Conservation (phyloP, 2,329 filamentous ascomycete genomes). For the Ophiostoma perfectum region DNA sequence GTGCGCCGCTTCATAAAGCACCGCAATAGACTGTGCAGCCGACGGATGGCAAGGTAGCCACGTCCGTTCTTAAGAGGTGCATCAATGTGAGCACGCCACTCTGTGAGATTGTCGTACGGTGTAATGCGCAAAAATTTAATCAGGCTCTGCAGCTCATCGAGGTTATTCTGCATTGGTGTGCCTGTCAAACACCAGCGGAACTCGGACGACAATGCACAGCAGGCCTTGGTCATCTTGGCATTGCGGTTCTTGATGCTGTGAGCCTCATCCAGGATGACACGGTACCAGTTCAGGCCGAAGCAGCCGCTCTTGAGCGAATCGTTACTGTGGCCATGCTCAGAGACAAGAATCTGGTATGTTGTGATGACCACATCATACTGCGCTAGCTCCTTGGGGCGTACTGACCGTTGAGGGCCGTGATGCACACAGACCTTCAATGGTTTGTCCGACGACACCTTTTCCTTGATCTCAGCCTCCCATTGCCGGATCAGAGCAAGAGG, state of each 20-base stretch:
- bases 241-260: conserved; percentile 98
- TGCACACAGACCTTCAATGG: conserved; percentile 79
- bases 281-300: conserved; percentile 91
- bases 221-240: conserved; percentile 89
- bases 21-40: conserved; percentile 76
- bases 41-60: conserved; percentile 80
- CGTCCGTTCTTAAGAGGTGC: conserved; percentile 82
- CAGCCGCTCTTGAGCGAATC: conserved; percentile 69
- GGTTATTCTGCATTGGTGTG: conserved; percentile 96
- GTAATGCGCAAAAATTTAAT: conserved; percentile 89
- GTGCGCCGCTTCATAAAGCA: conserved; percentile 99
- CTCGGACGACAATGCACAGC: conserved; percentile 74
- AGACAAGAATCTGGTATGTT: conserved; percentile 91
- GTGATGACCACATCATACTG: conserved; percentile 94
- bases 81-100: conserved; percentile 91
- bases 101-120: conserved; percentile 77
- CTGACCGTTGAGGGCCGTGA: conserved; percentile 80
- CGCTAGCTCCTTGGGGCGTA: conserved; percentile 68
- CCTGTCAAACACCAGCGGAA: conserved; percentile 96
- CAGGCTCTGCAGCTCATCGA: conserved; percentile 90
- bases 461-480: conserved; percentile 90
- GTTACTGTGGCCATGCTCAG: conserved; percentile 71
- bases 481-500: conserved; percentile 92
- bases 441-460: conserved; percentile 64
- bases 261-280: conserved; percentile 90